These are phyloP conservation scores for Camelina laxa DNA, from an alignment of 345 rosid genomes.

Conservation along the genomic window DNA sequence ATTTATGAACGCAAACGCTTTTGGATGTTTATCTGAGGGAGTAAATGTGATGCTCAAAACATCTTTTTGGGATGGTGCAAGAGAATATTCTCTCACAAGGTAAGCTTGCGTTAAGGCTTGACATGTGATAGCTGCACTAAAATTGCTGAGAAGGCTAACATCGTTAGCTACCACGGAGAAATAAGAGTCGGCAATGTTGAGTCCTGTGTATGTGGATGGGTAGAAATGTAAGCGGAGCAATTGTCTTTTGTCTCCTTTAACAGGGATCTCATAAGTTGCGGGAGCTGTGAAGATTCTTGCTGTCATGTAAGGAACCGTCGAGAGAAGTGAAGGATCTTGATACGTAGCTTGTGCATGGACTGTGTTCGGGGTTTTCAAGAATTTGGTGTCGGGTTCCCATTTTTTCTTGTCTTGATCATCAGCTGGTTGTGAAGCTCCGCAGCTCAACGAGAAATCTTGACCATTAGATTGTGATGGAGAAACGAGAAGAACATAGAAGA, in stretches of 20 bases:
- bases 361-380: constrained; percentile 47
- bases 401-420: constrained; percentile 62
- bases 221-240: constrained; percentile 67
- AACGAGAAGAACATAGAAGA: constrained; percentile 38
- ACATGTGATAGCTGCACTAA: constrained; percentile 73
- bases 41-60: constrained; percentile 53
- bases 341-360: constrained; percentile 49
- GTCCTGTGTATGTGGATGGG: constrained; percentile 59
- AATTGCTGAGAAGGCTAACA: constrained; percentile 66
- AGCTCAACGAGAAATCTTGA: constrained; percentile 47
- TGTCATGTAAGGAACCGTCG: constrained; percentile 70
- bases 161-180: constrained; percentile 60
- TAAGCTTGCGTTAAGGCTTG: constrained; percentile 73
- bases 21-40: constrained; percentile 53
- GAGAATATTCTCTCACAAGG: constrained; percentile 64
- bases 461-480: constrained; percentile 38
- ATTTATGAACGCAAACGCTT: constrained; percentile 67
- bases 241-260: constrained; percentile 51
- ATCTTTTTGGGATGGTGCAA: constrained; percentile 49
- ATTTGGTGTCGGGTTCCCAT: constrained; percentile 67
- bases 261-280: constrained; percentile 56
- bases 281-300: constrained; percentile 69
- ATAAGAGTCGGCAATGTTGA: constrained; percentile 56
- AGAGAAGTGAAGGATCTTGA: constrained; percentile 74
- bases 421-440: constrained; percentile 58